phyloP scores from a whole-genome alignment of 768 basidiomycete species.

The Leccinum sublutescens region DNA sequence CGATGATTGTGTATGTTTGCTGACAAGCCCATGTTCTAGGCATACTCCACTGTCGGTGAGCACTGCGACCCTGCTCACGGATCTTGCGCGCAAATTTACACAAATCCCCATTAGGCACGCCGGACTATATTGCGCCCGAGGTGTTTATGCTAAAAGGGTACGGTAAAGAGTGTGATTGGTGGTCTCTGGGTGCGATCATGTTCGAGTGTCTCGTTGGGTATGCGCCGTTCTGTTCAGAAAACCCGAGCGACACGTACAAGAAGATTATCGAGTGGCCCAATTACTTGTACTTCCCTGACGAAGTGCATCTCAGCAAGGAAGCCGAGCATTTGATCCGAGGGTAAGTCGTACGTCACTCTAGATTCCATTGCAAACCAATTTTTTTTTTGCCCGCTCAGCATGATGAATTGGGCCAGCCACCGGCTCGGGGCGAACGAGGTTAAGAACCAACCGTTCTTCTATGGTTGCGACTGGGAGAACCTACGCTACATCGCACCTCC shows the following conservation, averaged over 20 bases:
- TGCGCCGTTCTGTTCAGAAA: slow-evolving; percentile 96
- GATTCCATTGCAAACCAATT: slow-evolving; percentile 5
- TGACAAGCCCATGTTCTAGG: slow-evolving; percentile 44
- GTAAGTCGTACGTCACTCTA: slow-evolving; percentile 40
- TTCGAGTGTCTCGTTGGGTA: slow-evolving; percentile 98
- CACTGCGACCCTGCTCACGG: slow-evolving; percentile 1
- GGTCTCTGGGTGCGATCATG: slow-evolving; percentile 98
- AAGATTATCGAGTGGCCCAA: slow-evolving; percentile 97
- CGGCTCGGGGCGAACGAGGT: slow-evolving; percentile 82
- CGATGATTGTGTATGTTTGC: background rate
- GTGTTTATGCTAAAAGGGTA: slow-evolving; percentile 98
- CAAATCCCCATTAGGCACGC: slow-evolving; percentile 27
- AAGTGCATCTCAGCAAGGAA: slow-evolving; percentile 90
- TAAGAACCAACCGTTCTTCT: slow-evolving; percentile 92
- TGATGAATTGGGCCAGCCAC: slow-evolving; percentile 81
- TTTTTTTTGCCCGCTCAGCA: slow-evolving; percentile 38
- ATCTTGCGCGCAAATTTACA: background rate
- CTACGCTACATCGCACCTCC: slow-evolving; percentile 94
- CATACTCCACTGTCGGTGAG: slow-evolving; percentile 83
- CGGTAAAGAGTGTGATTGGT: slow-evolving; percentile 99
- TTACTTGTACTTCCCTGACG: slow-evolving; percentile 92
- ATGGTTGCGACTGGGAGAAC: slow-evolving; percentile 90
- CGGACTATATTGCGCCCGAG: slow-evolving; percentile 86
- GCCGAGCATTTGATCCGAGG: slow-evolving; percentile 86
- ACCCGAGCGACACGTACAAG: slow-evolving; percentile 96